phyloP scores from a whole-genome alignment of 108 stramenopile genomes.

The Pinguiococcus pyrenoidosus region DNA sequence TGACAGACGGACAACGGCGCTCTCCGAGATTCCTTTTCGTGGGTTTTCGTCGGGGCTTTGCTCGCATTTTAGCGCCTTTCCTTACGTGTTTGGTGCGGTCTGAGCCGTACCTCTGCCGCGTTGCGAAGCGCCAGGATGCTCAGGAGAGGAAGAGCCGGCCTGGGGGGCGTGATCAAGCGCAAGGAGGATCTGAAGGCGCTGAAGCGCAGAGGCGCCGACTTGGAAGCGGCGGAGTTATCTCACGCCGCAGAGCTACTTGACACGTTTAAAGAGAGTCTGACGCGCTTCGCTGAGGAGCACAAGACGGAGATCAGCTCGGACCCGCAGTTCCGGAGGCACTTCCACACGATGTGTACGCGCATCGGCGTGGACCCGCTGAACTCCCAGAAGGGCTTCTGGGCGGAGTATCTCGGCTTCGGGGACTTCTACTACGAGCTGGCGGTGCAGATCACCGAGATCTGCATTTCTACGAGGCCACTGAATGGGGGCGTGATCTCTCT shows the following conservation, averaged over 20 bases:
- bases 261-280: conserved; percentile 29
- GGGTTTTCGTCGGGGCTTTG: too few species aligned
- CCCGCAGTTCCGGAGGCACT: conserved; percentile 76
- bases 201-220: conserved; percentile 21
- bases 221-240: conserved; percentile 27
- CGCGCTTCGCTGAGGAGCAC: conserved; percentile 76
- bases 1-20: too few species aligned
- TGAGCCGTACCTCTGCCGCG: too few species aligned
- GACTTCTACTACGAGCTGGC: conserved; percentile 98
- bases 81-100: too few species aligned
- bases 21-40: too few species aligned
- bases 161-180: too few species aligned
- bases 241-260: conserved; percentile 22
- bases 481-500: conserved; percentile 86
- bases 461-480: conserved; percentile 60
- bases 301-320: conserved; percentile 66
- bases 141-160: too few species aligned
- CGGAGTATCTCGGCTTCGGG: conserved; percentile 54
- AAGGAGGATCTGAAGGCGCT: conserved; percentile 16
- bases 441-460: conserved; percentile 78
- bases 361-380: conserved; percentile 49
- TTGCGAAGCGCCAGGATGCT: too few species aligned
- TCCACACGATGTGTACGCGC: conserved; percentile 81
- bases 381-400: conserved; percentile 53
- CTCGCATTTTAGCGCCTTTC: too few species aligned